Conservation (phyloP, 2,329 filamentous ascomycete species). For the Ceratocystis variospora region DNA sequence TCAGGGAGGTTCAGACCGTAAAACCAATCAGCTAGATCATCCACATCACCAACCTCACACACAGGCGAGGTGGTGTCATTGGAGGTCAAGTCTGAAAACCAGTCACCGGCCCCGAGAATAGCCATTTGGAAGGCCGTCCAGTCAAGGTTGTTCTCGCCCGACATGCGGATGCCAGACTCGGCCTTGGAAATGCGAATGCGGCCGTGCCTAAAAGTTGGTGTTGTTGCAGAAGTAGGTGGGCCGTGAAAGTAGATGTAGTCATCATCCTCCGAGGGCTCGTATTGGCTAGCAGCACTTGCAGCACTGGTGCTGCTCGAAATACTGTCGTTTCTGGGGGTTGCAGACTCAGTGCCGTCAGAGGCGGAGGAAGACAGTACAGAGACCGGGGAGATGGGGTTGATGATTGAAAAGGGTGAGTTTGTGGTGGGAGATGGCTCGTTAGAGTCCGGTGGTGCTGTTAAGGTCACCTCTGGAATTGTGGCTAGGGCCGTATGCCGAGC, state of each 20-base stretch:
- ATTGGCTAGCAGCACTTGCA: conserved; percentile 4
- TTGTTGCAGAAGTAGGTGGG: conserved; percentile 36
- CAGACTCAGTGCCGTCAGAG: neutral
- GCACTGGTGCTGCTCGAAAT: conserved; percentile 6
- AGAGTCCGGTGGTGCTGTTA: conserved; percentile 20
- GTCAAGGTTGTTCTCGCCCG: conserved; percentile 34
- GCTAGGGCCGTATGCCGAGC: conserved; percentile 25
- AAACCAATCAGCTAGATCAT: conserved; percentile 40
- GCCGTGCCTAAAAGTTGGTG: conserved; percentile 40
- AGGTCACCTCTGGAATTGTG: conserved; percentile 31
- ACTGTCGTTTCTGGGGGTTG: conserved; percentile 9
- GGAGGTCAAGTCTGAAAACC: conserved; percentile 33
- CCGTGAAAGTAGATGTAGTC: conserved; percentile 37
- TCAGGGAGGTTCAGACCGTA: conserved; percentile 23
- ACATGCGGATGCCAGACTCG: conserved; percentile 26
- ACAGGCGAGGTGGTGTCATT: conserved; percentile 25
- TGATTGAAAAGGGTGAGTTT: conserved; percentile 13
- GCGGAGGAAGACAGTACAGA: conserved; percentile 3
- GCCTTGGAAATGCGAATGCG: conserved; percentile 39
- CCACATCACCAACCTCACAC: conserved; percentile 33
- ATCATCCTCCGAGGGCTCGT: conserved; percentile 28
- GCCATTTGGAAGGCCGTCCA: conserved; percentile 55
- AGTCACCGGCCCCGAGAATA: conserved; percentile 43
- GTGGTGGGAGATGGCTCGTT: conserved; percentile 3
- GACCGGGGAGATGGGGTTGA: conserved; percentile 12